Conservation (phyloP, 768 basidiomycete species). For the Ramaria rubella region DNA sequence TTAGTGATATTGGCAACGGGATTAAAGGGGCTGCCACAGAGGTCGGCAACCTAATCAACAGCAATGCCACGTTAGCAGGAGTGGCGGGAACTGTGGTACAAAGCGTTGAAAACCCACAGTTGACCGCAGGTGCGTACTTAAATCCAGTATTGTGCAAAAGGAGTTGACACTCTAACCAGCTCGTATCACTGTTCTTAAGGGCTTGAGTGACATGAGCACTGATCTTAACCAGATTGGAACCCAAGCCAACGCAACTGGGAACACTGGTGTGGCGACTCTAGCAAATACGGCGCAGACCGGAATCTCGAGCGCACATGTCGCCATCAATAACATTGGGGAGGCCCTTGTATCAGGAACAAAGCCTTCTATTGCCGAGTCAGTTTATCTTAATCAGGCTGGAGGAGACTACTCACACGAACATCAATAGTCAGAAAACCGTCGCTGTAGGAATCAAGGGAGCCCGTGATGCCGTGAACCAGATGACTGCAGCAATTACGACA, state of each 20-base stretch:
- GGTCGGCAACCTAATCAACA: background rate
- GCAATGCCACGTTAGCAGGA: constrained; percentile 1
- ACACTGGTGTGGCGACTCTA: background rate
- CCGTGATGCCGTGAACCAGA: background rate
- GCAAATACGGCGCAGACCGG: background rate
- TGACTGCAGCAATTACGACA: constrained; percentile 1
- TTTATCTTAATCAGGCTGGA: background rate
- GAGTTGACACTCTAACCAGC: background rate
- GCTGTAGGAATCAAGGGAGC: background rate
- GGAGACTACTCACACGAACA: background rate
- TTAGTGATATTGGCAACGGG: background rate
- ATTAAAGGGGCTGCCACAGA: background rate
- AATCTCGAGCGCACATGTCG: background rate
- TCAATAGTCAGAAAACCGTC: background rate
- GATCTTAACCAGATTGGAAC: background rate
- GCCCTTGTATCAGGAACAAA: background rate
- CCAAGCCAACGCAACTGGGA: background rate
- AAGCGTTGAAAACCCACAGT: constrained; percentile 1
- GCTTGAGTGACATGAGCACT: background rate
- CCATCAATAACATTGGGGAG: background rate
- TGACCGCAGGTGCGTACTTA: background rate
- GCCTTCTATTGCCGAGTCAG: background rate
- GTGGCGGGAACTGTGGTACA: background rate
- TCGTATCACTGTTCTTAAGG: background rate
- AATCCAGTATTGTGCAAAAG: background rate